phyloP scores from a whole-genome alignment of 805 yeast species.

The Clavispora phyllophila region DNA sequence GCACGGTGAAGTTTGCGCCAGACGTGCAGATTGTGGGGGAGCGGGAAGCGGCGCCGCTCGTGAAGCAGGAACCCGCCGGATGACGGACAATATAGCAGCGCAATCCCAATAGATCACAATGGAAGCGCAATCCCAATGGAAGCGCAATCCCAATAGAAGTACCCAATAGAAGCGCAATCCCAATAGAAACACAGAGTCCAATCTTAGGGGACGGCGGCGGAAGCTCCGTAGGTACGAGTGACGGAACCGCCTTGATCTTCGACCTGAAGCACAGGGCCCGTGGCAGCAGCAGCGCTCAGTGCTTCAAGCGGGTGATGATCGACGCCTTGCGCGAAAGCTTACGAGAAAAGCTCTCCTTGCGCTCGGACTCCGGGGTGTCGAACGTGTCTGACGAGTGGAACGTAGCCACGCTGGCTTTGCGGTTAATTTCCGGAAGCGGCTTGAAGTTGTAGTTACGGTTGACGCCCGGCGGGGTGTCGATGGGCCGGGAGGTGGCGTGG shows the following conservation, averaged over 20 bases:
- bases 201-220: too few relatives aligned
- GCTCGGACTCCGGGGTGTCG: background rate
- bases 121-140: too few relatives aligned
- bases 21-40: conserved; percentile 43
- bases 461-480: conserved; percentile 7
- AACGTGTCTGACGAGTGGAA: conserved; percentile 4
- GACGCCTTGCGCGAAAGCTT: conserved; percentile 34
- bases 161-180: too few relatives aligned
- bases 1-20: conserved; percentile 54
- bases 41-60: conserved; percentile 1
- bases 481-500: conserved; percentile 10
- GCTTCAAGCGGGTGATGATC: conserved; percentile 17
- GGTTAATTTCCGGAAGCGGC: conserved; percentile 8
- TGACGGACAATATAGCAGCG: too few relatives aligned
- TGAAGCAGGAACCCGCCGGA: background rate
- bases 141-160: too few relatives aligned
- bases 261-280: too few relatives aligned
- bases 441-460: conserved; percentile 1
- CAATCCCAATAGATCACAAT: too few relatives aligned
- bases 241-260: too few relatives aligned
- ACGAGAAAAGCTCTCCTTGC: conserved; percentile 26
- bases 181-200: too few relatives aligned
- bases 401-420: conserved; percentile 6
- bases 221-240: too few relatives aligned
- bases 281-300: conserved; percentile 2